Evolutionary conservation across 768 basidiomycete species (phyloP).

Genomic region (Mycena haematopus): DNA sequence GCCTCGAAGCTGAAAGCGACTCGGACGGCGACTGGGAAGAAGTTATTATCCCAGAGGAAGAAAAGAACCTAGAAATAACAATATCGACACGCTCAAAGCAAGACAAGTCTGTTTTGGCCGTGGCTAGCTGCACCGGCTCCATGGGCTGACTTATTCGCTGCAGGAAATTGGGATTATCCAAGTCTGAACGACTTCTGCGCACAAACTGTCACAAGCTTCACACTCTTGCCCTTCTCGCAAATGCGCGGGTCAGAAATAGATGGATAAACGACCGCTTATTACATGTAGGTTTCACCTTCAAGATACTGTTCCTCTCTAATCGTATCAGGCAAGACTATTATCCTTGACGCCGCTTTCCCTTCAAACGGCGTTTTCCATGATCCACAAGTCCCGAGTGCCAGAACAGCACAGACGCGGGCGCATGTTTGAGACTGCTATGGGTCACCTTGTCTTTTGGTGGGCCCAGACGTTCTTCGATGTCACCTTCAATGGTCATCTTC

Average conservation of each 20-base stretch:
- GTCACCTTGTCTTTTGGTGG: slow-evolving; percentile 88
- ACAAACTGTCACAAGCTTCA: slow-evolving; percentile 91
- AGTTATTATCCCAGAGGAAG: slow-evolving; percentile 62
- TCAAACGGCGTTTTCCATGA: slow-evolving; percentile 81
- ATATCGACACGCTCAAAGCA: slow-evolving; percentile 54
- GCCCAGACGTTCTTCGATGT: slow-evolving; percentile 71
- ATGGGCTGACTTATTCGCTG: slow-evolving; percentile 16
- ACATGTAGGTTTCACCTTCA: slow-evolving; percentile 63
- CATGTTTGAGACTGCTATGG: slow-evolving; percentile 84
- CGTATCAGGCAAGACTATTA: slow-evolving; percentile 81
- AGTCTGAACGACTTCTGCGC: slow-evolving; percentile 74
- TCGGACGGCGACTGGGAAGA: slow-evolving; percentile 87
- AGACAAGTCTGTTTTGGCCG: slow-evolving; percentile 51
- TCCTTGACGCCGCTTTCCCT: slow-evolving; percentile 83
- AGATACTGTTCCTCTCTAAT: slow-evolving; percentile 9
- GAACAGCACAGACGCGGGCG: slow-evolving; percentile 83
- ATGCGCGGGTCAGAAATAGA: slow-evolving; percentile 75
- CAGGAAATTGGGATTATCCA: slow-evolving; percentile 58
- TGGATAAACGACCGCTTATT: slow-evolving; percentile 86
- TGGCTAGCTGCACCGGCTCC: slow-evolving; percentile 6
- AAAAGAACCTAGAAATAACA: slow-evolving; percentile 72
- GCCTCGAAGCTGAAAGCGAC: slow-evolving; percentile 49
- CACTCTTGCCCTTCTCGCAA: slow-evolving; percentile 79
- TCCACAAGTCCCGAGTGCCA: slow-evolving; percentile 81
- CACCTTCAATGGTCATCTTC: slow-evolving; percentile 67